phyloP scores from a whole-genome alignment of 306 rosid genomes.

The Fagus sylvatica region DNA sequence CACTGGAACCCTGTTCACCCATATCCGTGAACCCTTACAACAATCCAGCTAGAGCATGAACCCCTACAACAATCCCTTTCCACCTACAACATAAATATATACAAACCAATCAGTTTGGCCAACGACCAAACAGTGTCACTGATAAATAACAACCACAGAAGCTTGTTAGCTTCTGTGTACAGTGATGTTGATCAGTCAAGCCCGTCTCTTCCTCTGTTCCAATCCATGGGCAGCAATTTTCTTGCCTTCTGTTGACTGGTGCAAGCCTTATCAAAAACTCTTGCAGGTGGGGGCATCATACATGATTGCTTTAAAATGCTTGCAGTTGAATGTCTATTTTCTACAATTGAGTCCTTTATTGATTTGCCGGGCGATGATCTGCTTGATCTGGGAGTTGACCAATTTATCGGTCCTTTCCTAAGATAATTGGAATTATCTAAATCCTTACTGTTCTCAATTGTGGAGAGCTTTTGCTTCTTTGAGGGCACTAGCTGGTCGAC shows the following conservation, averaged over 20 bases:
- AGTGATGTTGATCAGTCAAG: conserved; percentile 38
- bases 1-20: conserved; percentile 46
- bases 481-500: conserved; percentile 50
- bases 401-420: conserved; percentile 50
- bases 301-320: conserved; percentile 52
- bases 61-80: conserved; percentile 41
- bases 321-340: conserved; percentile 47
- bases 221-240: conserved; percentile 62
- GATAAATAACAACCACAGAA: conserved; percentile 32
- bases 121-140: conserved; percentile 29
- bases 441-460: conserved; percentile 48
- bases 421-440: conserved; percentile 34
- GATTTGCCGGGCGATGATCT: conserved; percentile 68
- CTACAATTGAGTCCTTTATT: conserved; percentile 47
- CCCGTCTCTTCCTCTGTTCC: conserved; percentile 74
- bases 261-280: conserved; percentile 50
- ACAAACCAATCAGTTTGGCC: conserved; percentile 46
- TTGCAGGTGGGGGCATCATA: conserved; percentile 80
- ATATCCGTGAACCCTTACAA: conserved; percentile 22
- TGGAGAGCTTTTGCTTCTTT: conserved; percentile 71
- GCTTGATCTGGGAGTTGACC: conserved; percentile 85
- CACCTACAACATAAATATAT: conserved; percentile 52
- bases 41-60: conserved; percentile 30
- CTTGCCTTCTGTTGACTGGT: conserved; percentile 56
- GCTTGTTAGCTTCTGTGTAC: conserved; percentile 25